phyloP scores from a whole-genome alignment of 148 eudicot species.

The Euryodendron excelsum region DNA sequence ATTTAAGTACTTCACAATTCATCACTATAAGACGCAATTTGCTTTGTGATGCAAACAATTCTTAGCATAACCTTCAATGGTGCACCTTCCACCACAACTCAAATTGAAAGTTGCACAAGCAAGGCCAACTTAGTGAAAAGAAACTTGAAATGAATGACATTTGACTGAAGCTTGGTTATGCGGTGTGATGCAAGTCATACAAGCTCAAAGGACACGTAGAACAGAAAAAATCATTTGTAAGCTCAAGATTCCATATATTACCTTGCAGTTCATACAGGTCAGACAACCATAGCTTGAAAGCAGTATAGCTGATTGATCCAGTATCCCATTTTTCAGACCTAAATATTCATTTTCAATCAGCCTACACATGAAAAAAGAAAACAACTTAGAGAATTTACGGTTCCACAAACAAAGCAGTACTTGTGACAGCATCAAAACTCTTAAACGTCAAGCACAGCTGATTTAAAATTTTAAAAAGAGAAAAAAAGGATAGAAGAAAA shows the following conservation, averaged over 20 bases:
- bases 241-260: slow-evolving; percentile 26
- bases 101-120: background rate
- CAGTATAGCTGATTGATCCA: slow-evolving; percentile 94
- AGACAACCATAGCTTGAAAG: slow-evolving; percentile 89
- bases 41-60: background rate
- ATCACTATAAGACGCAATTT: background rate
- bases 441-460: background rate
- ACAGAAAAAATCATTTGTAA: background rate
- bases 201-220: background rate
- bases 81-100: background rate
- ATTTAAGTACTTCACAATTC: background rate
- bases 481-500: background rate
- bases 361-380: slow-evolving; percentile 42
- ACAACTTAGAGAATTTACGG: slow-evolving; percentile 3
- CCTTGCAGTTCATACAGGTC: slow-evolving; percentile 98
- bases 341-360: slow-evolving; percentile 89
- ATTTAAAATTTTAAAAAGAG: background rate
- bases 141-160: background rate
- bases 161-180: background rate
- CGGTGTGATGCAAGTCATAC: background rate
- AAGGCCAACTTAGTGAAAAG: background rate
- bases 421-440: background rate
- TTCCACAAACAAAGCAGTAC: background rate
- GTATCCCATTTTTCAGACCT: slow-evolving; percentile 90
- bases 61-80: background rate